Evolutionary conservation across 73 alveolate genomes (phyloP), one percentile per base, ranked within the genome.

Genomic region (Strombidium stylifer): DNA sequence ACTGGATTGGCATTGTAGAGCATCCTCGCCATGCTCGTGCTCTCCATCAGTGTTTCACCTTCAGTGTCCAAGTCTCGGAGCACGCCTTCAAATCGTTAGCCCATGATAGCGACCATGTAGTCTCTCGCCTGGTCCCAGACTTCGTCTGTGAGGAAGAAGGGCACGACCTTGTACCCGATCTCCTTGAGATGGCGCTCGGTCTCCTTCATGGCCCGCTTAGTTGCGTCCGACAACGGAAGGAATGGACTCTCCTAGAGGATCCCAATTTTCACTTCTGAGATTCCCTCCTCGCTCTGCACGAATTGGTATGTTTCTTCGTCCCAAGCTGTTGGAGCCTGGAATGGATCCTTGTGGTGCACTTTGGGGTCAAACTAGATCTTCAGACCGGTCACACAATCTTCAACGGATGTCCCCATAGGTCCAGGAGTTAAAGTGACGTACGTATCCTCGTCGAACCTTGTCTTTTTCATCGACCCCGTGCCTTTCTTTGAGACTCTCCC

Each of bases 401-500:
- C 53, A 3, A 24, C 3, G 10, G 53, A 41, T 4, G 10, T 41
- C 7, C 27, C 53, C 7, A 41, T 24, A 7, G 53, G 53, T 4
- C 24, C 10, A 14, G 16, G 8, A 3, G 53, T 41, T 18, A 14
- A 24, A 14, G 16, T 8, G 24, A 41, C 27, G 16, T 18, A 14
- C 5, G 27, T 4, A 3, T 18, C 53, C 16, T 8, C 8, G 16
- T 41, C 53, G 20, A 41, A 41, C 20, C 53, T 24, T 14, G 27
- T 24, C 20, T 41, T 14, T 14, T 41, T 4, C 10, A 14, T 14
- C 8, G 8, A 7, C 53, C 19, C 5, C 23, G 35, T 8, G n/a
- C n/a, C n/a, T n/a, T n/a, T n/a, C n/a, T n/a, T n/a, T n/a, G 49
- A 25, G 2, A 55, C 42, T 60, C 96, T 34, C 45, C 51, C 31